Percentiles rank a stretch among this genome's conserved stretches.
phyloP scores from a whole-genome alignment of 2,329 filamentous ascomycete species.

The Penicillium hesseltinei region DNA sequence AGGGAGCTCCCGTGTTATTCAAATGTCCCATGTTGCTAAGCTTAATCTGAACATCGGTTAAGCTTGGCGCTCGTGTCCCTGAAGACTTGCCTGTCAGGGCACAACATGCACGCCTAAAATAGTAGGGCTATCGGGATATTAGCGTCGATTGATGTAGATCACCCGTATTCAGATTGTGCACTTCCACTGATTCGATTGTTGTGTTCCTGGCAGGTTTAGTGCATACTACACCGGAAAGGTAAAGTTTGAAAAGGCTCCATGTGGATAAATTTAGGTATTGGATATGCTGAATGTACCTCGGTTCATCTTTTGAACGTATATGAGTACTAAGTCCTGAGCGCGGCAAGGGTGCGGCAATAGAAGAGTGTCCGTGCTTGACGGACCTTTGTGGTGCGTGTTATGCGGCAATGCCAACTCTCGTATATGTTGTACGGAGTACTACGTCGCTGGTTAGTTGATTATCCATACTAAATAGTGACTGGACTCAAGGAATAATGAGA shows the following conservation, averaged over 20 bases:
- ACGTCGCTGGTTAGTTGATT: neutral
- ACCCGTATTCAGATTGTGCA: neutral
- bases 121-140: neutral
- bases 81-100: neutral
- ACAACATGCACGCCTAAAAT: conserved; percentile 2
- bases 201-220: neutral
- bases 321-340: neutral
- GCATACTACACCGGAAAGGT: neutral
- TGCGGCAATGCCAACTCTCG: no score
- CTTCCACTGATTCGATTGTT: neutral
- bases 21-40: neutral
- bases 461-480: neutral
- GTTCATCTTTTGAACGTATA: neutral
- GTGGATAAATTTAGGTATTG: neutral
- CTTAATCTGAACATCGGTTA: neutral
- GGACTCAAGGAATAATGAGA: no score
- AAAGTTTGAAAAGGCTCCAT: neutral
- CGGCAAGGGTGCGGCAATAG: neutral
- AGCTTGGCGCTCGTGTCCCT: conserved; percentile 11
- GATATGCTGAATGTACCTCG: neutral
- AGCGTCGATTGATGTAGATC: conserved; percentile 2
- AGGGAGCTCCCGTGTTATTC: neutral
- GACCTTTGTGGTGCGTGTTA: neutral
- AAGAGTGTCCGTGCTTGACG: neutral
- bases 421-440: neutral